phyloP scores from a whole-genome alignment of 257 asterid species.

The Leptodermis oblonga region DNA sequence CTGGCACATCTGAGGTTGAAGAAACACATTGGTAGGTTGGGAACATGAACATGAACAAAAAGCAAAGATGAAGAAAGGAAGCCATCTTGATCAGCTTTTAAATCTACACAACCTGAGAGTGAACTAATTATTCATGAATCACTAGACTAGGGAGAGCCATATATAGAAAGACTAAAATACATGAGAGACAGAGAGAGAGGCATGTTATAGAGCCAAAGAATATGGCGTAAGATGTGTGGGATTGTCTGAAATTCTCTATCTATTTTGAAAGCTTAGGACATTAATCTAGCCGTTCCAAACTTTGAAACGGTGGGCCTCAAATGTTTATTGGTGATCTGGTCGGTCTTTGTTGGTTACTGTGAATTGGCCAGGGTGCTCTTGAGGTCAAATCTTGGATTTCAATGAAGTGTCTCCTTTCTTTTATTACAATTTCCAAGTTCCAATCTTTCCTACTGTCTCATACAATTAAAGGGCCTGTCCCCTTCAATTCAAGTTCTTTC shows the following conservation, averaged over 20 bases:
- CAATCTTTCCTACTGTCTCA: no score
- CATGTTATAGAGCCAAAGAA: slow-evolving; percentile 45
- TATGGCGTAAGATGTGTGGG: slow-evolving; percentile 50
- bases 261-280: no score
- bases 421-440: no score
- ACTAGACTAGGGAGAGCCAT: no score
- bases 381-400: neutral
- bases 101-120: neutral
- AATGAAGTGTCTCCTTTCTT: neutral
- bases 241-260: slow-evolving; percentile 22
- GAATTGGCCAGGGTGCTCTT: neutral
- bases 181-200: slow-evolving; percentile 1
- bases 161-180: neutral
- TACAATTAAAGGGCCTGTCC: no score
- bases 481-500: no score
- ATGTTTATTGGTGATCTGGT: neutral
- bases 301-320: neutral
- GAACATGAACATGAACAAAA: slow-evolving; percentile 26
- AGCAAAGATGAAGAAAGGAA: slow-evolving; percentile 25
- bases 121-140: no score
- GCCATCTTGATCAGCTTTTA: slow-evolving; percentile 32
- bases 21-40: slow-evolving; percentile 29
- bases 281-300: neutral
- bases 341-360: neutral
- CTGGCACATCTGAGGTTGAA: slow-evolving; percentile 27